Conservation (phyloP, 768 basidiomycete genomes). For the Tephrocybe rancida region DNA sequence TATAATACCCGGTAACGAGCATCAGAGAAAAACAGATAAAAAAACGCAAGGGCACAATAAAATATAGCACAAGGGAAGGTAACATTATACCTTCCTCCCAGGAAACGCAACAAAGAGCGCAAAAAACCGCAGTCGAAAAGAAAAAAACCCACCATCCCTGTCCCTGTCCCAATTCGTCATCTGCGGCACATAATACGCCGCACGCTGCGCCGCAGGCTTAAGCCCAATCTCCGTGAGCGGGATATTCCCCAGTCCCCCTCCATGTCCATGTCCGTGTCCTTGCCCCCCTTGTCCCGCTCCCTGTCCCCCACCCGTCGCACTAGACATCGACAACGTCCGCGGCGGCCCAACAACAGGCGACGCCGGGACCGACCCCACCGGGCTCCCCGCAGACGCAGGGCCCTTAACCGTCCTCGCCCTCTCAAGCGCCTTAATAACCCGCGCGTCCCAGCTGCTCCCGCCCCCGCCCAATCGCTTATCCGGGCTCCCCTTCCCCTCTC, state of each 20-base stretch:
- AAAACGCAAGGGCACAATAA: no score
- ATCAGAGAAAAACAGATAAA: no score
- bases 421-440: conserved; percentile 15
- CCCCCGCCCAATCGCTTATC: background rate
- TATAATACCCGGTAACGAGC: no score
- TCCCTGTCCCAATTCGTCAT: background rate
- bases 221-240: no score
- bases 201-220: background rate
- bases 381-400: background rate
- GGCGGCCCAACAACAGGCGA: background rate
- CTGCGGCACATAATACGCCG: conserved; percentile 6
- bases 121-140: background rate
- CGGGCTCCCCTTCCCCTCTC: background rate
- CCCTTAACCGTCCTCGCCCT: background rate
- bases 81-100: no score
- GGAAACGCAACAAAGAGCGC: no score
- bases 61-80: no score
- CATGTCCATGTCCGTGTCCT: background rate
- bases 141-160: conserved; percentile 4
- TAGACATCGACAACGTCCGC: no score
- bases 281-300: no score
- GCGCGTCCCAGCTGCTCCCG: conserved; percentile 12
- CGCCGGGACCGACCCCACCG: background rate
- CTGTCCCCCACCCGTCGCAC: background rate
- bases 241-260: no score